These are phyloP conservation scores for Tulasnella sp. DNA, from an alignment of 768 basidiomycete species.

Conservation along the genomic window DNA sequence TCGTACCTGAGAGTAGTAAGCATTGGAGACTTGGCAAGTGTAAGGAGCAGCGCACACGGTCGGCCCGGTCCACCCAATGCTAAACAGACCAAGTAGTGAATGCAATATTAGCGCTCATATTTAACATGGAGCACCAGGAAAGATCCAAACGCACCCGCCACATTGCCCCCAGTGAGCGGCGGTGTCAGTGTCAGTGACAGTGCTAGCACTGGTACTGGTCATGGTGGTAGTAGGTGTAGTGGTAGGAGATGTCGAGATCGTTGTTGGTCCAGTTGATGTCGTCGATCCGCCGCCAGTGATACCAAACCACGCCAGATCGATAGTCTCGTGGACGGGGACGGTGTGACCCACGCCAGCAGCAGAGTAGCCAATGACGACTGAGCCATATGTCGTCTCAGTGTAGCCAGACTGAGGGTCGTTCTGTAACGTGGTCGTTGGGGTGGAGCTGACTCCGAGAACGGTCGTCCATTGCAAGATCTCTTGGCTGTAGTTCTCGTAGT, in stretches of 20 bases:
- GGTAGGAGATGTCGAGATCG: not conserved
- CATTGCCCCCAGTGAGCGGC: not conserved
- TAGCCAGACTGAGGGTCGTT: conserved; percentile 38
- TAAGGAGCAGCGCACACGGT: not conserved
- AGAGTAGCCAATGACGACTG: conserved; percentile 38
- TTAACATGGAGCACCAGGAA: not conserved
- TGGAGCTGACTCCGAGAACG: conserved; percentile 37
- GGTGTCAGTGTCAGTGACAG: not conserved
- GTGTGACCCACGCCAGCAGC: conserved; percentile 42
- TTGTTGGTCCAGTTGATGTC: conserved; percentile 5
- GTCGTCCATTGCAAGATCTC: conserved; percentile 48
- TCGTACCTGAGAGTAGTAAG: no score
- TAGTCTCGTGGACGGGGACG: conserved; percentile 38
- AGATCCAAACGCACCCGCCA: not conserved
- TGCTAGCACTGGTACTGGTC: conserved; percentile 10
- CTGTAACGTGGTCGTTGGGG: conserved; percentile 30
- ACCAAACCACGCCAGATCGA: conserved; percentile 40
- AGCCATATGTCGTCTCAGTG: conserved; percentile 39
- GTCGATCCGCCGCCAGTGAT: conserved; percentile 23
- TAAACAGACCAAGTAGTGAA: not conserved
- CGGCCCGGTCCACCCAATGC: conserved; percentile 1
- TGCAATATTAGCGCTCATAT: not conserved
- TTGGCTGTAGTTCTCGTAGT: conserved; percentile 40
- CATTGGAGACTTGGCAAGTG: conserved; percentile 3
- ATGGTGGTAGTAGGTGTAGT: not conserved